Conservation (phyloP, 495 filamentous ascomycete genomes). For the Penicillium argentinense region DNA sequence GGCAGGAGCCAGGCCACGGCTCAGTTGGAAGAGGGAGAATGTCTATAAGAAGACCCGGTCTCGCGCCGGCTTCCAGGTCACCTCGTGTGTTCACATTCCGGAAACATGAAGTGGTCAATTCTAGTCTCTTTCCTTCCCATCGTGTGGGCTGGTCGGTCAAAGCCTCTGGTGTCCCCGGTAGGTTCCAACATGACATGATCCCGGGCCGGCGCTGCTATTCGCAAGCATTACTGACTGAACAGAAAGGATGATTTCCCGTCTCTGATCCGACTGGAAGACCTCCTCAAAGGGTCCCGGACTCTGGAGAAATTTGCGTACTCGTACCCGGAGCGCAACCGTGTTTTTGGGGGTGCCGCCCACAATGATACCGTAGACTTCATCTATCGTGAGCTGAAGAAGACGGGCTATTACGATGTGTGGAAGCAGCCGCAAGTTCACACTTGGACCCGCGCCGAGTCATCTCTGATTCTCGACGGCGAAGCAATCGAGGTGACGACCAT, state of each 20-base stretch:
- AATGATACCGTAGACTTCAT: conserved; percentile 64
- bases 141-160: conserved; percentile 8
- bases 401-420: conserved; percentile 60
- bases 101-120: conserved; percentile 17
- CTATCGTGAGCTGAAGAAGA: conserved; percentile 47
- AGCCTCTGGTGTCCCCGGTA: conserved; percentile 17
- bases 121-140: conserved; percentile 5
- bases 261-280: conserved; percentile 25
- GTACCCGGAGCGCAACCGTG: conserved; percentile 50
- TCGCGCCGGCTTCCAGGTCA: no score
- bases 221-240: neutral
- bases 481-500: conserved; percentile 30
- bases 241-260: conserved; percentile 12
- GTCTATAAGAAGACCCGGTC: no score
- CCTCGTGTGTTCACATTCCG: no score
- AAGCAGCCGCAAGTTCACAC: conserved; percentile 55
- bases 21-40: no score
- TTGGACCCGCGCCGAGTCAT: conserved; percentile 30
- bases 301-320: conserved; percentile 50
- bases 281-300: conserved; percentile 36
- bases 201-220: no score
- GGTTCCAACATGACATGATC: neutral
- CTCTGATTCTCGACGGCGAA: conserved; percentile 28
- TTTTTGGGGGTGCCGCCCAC: conserved; percentile 62
- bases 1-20: no score